phyloP scores from a whole-genome alignment of 306 rosid species.

The Benincasa hispida region DNA sequence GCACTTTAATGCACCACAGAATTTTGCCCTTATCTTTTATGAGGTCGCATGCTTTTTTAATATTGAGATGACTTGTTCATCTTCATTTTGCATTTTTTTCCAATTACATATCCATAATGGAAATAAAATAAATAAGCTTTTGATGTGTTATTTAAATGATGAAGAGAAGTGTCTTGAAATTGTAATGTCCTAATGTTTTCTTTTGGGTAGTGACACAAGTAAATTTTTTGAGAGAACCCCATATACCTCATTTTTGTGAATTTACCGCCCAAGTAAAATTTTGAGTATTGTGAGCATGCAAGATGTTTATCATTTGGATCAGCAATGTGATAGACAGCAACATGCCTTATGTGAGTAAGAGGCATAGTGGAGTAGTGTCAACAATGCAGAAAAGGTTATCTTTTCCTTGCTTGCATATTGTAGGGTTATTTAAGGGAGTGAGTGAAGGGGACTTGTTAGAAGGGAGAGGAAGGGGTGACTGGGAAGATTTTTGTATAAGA shows the following conservation, averaged over 20 bases:
- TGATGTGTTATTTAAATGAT: background rate
- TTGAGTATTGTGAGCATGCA: background rate
- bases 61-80: background rate
- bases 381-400: background rate
- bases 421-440: background rate
- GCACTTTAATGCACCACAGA: constrained; percentile 5
- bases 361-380: background rate
- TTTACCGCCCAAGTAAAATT: background rate
- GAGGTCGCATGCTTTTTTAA: background rate
- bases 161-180: background rate
- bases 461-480: background rate
- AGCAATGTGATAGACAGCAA: background rate
- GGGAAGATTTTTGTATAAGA: background rate
- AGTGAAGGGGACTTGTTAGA: background rate
- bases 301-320: background rate
- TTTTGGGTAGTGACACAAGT: background rate
- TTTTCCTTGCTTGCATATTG: background rate
- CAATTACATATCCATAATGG: background rate
- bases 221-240: background rate
- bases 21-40: background rate
- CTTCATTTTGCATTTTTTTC: background rate
- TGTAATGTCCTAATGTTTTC: background rate
- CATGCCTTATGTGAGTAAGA: background rate
- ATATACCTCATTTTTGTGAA: background rate
- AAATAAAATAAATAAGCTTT: background rate